Conservation (phyloP, 495 filamentous ascomycete genomes). For the Aspergillus cavernicola region DNA sequence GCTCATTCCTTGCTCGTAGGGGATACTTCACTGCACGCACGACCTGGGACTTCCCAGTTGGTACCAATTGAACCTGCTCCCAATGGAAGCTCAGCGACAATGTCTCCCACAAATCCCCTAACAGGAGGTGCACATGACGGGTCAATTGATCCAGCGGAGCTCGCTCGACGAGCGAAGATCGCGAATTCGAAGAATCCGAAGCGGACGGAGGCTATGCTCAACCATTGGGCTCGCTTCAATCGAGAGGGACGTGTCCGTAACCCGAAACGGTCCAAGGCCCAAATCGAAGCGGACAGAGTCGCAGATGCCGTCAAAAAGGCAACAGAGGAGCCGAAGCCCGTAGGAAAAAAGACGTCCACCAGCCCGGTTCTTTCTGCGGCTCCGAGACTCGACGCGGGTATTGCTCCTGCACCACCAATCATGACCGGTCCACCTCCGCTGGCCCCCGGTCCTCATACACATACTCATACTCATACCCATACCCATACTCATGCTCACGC, state of each 20-base stretch:
- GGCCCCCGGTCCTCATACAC: conserved; percentile 21
- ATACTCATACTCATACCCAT: conserved; percentile 4
- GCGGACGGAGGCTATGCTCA: conserved; percentile 47
- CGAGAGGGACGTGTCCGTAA: conserved; percentile 41
- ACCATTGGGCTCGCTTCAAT: conserved; percentile 47
- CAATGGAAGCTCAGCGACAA: conserved; percentile 5
- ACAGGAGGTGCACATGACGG: conserved; percentile 12
- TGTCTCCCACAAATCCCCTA: conserved; percentile 3
- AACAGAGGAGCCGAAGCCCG: conserved; percentile 25
- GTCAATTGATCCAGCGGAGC: conserved; percentile 29
- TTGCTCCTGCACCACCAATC: conserved; percentile 17
- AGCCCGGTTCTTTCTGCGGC: conserved; percentile 12
- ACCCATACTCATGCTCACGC: conserved; percentile 4
- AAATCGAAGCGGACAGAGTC: conserved; percentile 41
- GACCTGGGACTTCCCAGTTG: conserved; percentile 15
- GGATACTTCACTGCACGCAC: conserved; percentile 11
- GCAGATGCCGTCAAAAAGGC: conserved; percentile 26
- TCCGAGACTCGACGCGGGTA: conserved; percentile 11
- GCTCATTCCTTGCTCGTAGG: conserved; percentile 1
- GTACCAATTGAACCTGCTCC: conserved; percentile 25
- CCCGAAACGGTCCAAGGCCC: conserved; percentile 46
- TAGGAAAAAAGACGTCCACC: conserved; percentile 12
- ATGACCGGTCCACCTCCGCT: conserved; percentile 15
- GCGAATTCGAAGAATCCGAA: conserved; percentile 48
- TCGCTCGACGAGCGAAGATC: conserved; percentile 36